phyloP scores from a whole-genome alignment of 2,329 filamentous ascomycete species.

The Trichoderma oligosporum region DNA sequence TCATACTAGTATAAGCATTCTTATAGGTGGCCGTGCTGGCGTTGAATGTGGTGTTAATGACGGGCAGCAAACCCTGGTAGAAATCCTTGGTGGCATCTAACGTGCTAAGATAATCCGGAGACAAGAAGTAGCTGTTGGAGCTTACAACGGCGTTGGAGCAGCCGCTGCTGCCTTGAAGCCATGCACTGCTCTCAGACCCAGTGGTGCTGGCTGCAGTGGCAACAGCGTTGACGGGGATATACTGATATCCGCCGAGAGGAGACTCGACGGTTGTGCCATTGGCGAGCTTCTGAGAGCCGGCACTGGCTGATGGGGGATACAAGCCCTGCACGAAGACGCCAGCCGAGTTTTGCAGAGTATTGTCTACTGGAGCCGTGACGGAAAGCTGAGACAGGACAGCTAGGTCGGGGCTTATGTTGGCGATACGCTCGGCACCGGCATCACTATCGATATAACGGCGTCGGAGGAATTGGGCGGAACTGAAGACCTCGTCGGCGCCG shows the following conservation, averaged over 20 bases:
- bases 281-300: slow-evolving; percentile 56
- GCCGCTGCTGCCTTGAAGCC: slow-evolving; percentile 56
- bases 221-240: slow-evolving; percentile 69
- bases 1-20: slow-evolving; percentile 59
- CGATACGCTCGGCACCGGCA: slow-evolving; percentile 52
- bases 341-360: slow-evolving; percentile 76
- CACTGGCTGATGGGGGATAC: slow-evolving; percentile 69
- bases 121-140: slow-evolving; percentile 53
- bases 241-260: slow-evolving; percentile 77
- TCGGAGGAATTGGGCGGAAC: slow-evolving; percentile 71
- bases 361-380: slow-evolving; percentile 68
- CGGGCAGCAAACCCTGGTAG: slow-evolving; percentile 51
- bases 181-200: slow-evolving; percentile 53
- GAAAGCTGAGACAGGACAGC: slow-evolving; percentile 68
- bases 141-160: slow-evolving; percentile 54
- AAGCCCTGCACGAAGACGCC: slow-evolving; percentile 78
- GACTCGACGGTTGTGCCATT: slow-evolving; percentile 65
- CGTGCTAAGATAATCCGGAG: slow-evolving; percentile 42
- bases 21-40: slow-evolving; percentile 49
- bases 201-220: slow-evolving; percentile 50
- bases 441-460: slow-evolving; percentile 65
- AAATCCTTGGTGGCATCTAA: slow-evolving; percentile 56
- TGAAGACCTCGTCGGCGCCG: slow-evolving; percentile 71
- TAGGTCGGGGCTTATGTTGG: slow-evolving; percentile 60
- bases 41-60: slow-evolving; percentile 51